Evolutionary conservation across 345 rosid species (phyloP), one percentile per base, ranked within the genome.

Genomic region (Fremontodendron californicum): DNA sequence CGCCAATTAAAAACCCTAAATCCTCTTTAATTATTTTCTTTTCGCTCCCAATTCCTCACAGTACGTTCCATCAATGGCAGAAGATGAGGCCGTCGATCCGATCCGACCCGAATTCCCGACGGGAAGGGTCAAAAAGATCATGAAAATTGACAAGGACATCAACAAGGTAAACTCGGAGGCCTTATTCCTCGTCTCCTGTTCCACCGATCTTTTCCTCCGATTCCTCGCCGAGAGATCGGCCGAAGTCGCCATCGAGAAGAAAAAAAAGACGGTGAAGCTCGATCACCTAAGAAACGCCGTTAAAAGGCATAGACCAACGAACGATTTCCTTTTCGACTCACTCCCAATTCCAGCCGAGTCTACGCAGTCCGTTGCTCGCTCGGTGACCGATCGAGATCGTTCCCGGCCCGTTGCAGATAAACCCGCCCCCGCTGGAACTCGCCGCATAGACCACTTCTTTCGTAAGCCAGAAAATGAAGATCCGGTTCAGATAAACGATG

Each of bases 161-260:
- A 90, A 89, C 89, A 96, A 92, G 78, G 81, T 90, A n/a, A 93
- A 85, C 58, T 82, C 99, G 18, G 99, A 93, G 52, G 98, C 98
- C 10, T 86, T 92, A 29, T 85, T 86, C 78, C 82, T 91, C 61
- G 80, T 92, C 58, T 76, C 93, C 12, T 77, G 84, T 87, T 85
- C 98, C 29, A 71, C 90, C 21, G 89, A 88, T 55, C 86, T 91
- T 19, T 96, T 96, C 87, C 92, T 93, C 80, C 89, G 81, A 31
- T 86, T 88, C 78, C 90, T 92, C 71, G 89, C 97, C 43, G 90
- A 91, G 87, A 89, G 78, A 79, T 90, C 98, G 0, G 86, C 90
- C 0, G 83, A 80, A 43, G 86, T 85, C 33, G 85, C 90, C 1
- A 18, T 42, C 16, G 90, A 89, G 92, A 90, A 90, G 92, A 93